Evolutionary conservation across 805 yeast species (phyloP), one percentile per base, ranked within the genome.

Genomic region (Ogataea kodamae): DNA sequence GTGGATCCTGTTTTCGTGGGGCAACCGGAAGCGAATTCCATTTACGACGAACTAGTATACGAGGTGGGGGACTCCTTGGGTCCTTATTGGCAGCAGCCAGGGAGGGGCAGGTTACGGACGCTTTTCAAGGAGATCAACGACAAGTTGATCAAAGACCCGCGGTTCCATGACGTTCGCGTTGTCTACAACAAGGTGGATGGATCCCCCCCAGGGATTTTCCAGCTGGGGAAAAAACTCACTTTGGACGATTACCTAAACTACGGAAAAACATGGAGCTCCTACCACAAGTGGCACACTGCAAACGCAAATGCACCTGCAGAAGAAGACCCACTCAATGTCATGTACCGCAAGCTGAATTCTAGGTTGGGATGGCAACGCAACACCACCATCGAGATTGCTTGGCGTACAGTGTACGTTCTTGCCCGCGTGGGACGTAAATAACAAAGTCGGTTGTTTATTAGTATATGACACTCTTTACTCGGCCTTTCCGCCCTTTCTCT

Each of bases 401-500:
- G 74, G 73, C 59, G 66, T 33, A 68, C 81, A 1, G 74, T 76
- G 6, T 66, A 74, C 41, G 66, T 72, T 4, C 63, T 75, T 37
- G 59, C 73, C 34, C 65, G 60, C 37, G 28, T 21, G 6, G 28
- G 28, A 9, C 28, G 29, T 19, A 33, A 23, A 23, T 33, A 23
- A 35, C 33, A 32, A 35, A 23, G 23, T 39, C 37, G 35, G 37
- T 32, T 36, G 29, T 26, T 33, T 36, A 33, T 33, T 37, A 40
- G 39, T 29, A 33, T 30, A 36, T 33, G 45, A 33, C 33, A 25
- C 49, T 67, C 66, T 76, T n/a, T 86, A 87, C 78, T 88, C 95
- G 65, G 76, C 76, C 68, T 85, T 88, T 67, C 97, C 97, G 70
- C 97, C 96, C 80, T 90, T 90, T 83, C 95, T 88, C 67, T 76